Base-by-base conservation (phyloP, 2,329 filamentous ascomycete genomes). In the Trichocomaceae sp. region DNA sequence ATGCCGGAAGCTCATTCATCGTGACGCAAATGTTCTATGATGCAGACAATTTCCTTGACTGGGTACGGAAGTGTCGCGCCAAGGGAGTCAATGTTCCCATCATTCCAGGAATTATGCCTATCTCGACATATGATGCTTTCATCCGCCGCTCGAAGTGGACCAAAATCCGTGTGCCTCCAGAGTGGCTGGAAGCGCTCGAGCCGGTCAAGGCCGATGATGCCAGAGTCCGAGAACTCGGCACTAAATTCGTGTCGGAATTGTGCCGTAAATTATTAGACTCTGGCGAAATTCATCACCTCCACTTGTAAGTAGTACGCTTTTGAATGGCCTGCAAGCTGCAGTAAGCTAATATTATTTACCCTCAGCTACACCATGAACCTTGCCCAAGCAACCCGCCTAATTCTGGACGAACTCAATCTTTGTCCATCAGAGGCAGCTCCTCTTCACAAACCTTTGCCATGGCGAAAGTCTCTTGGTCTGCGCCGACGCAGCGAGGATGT, bases 11-110 rank as follows among this genome's bases (percentile, higher is more conserved):
- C 59, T 86, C 87, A 6, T 99, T 97, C 69, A 88, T 99, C 60
- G 88, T 99, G 52, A 97, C 93, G 0, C 93, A 99, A 75, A 99
- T 99, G 93, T 97, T 97, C 75, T 99, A 99, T 77, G 92, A 99
- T 66, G 91, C 84, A 49, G 92, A 99, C 66, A 92, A 93, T 68
- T 99, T 99, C 73, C 74, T 97, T 52, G 82, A 85, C 52, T 99
- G 93, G 93, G 87, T 95, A 37, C 78, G 82, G 62, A 93, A 88
- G 69, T 90, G 92, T 57, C 86, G 91, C 49, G 89, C 85, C 51
- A 85, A 83, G 65, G 93, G 93, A 47, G 92, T 99, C 66, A 85
- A 76, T 23, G 78, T 93, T 31, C 88, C 88, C 15, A 93, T 95
- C 61, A 82, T 95, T 48, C 87, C 88, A 2, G 90, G 90, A 22